These are phyloP conservation scores for Leccinum ochraceum DNA, from an alignment of 768 basidiomycete genomes.

Conservation along the genomic window DNA sequence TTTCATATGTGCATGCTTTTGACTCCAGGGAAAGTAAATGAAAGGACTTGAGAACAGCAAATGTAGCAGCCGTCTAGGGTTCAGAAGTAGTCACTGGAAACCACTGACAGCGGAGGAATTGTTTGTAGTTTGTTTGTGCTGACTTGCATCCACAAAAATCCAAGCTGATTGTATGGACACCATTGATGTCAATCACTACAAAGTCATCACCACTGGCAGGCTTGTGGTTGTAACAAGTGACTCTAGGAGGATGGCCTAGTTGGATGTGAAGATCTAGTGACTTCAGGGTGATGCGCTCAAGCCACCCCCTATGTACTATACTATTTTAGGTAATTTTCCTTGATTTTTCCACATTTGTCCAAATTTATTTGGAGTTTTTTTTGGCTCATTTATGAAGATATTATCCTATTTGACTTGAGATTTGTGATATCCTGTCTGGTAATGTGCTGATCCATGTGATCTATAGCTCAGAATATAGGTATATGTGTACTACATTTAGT, in stretches of 20 bases:
- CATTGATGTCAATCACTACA: neutral
- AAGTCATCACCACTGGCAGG: neutral
- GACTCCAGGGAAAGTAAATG: neutral
- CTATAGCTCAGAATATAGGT: too few species aligned
- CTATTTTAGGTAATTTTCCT: too few species aligned
- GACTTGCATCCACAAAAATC: neutral
- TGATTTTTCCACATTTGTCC: too few species aligned
- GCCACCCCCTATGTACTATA: too few species aligned
- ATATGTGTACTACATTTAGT: too few species aligned
- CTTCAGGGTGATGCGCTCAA: neutral
- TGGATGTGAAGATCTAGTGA: neutral
- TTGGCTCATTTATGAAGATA: too few species aligned
- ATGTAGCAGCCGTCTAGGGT: neutral
- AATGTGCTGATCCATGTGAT: too few species aligned
- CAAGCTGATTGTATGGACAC: neutral
- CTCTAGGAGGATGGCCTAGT: neutral
- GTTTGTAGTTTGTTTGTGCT: neutral
- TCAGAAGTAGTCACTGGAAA: neutral
- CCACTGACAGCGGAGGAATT: neutral
- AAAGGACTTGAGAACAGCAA: neutral
- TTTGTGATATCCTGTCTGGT: too few species aligned
- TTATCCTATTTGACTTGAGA: too few species aligned
- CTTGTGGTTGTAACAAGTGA: neutral
- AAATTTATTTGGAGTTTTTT: too few species aligned
- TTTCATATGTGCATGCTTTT: neutral